Percentiles rank a stretch among this genome's conserved stretches.
These are phyloP conservation scores for Phytopythium litorale DNA, from an alignment of 352 stramenopile genomes.

Conservation along the genomic window DNA sequence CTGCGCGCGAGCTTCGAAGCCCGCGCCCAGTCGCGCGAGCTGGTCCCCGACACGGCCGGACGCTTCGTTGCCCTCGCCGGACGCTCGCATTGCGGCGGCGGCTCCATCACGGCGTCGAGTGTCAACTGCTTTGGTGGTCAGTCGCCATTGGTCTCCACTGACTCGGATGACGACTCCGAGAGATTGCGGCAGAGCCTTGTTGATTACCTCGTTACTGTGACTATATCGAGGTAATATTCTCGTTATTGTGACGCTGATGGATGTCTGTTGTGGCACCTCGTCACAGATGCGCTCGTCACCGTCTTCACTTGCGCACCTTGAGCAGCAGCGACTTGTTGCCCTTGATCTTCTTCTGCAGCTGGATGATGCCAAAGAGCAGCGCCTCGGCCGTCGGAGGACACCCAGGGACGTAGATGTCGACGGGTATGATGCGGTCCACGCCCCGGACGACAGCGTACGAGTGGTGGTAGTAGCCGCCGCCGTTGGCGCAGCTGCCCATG, in stretches of 20 bases:
- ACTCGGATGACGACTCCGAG: no score
- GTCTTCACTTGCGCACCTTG: slow-evolving; percentile 91
- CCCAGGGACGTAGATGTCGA: slow-evolving; percentile 99
- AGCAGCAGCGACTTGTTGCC: slow-evolving; percentile 96
- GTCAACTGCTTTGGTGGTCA: no score
- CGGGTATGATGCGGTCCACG: slow-evolving; percentile 97
- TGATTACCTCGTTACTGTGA: no score
- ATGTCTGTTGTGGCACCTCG: no score
- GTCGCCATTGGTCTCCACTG: no score
- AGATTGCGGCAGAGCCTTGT: no score
- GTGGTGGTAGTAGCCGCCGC: slow-evolving; percentile 93
- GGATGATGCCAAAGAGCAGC: slow-evolving; percentile 97
- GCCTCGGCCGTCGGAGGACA: slow-evolving; percentile 98
- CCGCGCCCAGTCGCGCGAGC: neutral
- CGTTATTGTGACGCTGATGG: no score
- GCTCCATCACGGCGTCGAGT: no score
- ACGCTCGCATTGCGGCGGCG: no score
- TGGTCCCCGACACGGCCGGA: neutral
- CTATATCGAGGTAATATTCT: no score
- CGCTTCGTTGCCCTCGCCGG: neutral
- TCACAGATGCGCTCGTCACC: no score
- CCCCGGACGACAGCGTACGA: slow-evolving; percentile 97
- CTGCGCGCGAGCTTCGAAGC: neutral
- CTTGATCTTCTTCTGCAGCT: slow-evolving; percentile 99
- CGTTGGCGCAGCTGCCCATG: slow-evolving; percentile 99